Percentiles rank a stretch among this genome's conserved stretches.
phyloP scores from a whole-genome alignment of 257 asterid species.

The Salvia hispanica region DNA sequence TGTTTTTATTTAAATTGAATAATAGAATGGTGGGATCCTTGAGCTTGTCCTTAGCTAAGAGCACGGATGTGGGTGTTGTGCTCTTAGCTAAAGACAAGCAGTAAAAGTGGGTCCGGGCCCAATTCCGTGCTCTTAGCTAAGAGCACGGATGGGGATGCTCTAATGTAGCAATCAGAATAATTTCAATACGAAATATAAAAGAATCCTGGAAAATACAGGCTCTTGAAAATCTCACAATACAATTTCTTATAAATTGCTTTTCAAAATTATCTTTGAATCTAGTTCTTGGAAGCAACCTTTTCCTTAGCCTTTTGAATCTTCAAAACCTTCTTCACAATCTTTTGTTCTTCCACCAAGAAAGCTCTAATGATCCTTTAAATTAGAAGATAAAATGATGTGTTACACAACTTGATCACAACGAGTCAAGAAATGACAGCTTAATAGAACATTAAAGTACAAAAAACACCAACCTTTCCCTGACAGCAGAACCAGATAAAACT shows the following conservation, averaged over 20 bases:
- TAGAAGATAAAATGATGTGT: neutral
- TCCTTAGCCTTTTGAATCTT: conserved; percentile 10
- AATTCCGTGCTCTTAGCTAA: too few relatives aligned
- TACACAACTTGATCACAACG: neutral
- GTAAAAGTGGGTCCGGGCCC: too few relatives aligned
- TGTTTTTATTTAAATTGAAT: too few relatives aligned
- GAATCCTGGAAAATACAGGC: too few relatives aligned
- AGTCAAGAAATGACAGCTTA: neutral
- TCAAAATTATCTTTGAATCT: conserved; percentile 29
- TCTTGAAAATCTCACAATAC: too few relatives aligned
- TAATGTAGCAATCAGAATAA: too few relatives aligned
- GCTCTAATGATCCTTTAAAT: conserved; percentile 44
- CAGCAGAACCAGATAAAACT: conserved; percentile 7
- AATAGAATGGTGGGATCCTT: too few relatives aligned
- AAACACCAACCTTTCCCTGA: neutral
- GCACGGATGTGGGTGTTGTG: too few relatives aligned
- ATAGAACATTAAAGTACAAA: neutral
- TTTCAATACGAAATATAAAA: too few relatives aligned
- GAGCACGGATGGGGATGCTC: too few relatives aligned
- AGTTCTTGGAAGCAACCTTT: conserved; percentile 47
- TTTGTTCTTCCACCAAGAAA: conserved; percentile 16
- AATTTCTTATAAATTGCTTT: conserved; percentile 12
- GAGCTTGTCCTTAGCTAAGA: too few relatives aligned
- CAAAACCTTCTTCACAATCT: conserved; percentile 17
- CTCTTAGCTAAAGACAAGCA: too few relatives aligned